A percentile compares a stretch with the other conserved stretches of the same genome.
Evolutionary conservation across 148 eudicot genomes (phyloP).

Genomic region (Chenopodium quinoa): DNA sequence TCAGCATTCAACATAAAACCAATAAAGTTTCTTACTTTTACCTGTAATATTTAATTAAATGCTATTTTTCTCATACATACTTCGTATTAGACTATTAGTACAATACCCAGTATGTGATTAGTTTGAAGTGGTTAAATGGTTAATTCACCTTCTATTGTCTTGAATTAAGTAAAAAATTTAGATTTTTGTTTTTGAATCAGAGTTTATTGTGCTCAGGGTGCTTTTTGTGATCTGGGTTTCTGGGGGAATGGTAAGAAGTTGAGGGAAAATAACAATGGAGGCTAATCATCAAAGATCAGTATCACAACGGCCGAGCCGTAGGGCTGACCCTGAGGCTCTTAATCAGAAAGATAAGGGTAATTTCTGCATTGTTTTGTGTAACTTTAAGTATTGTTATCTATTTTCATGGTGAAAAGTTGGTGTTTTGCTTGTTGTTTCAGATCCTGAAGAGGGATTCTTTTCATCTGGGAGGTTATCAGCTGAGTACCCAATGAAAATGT

Average conservation of each 20-base stretch:
- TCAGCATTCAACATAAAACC: background rate
- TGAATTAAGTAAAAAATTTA: no score
- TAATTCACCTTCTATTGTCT: background rate
- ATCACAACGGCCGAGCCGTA: slow-evolving; percentile 53
- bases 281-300: slow-evolving; percentile 45
- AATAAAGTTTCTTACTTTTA: background rate
- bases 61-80: background rate
- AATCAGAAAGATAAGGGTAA: slow-evolving; percentile 39
- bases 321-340: slow-evolving; percentile 41
- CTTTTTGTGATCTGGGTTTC: background rate
- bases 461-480: slow-evolving; percentile 42
- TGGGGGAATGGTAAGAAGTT: slow-evolving; percentile 28
- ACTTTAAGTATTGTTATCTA: background rate
- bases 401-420: background rate
- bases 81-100: background rate
- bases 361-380: background rate
- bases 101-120: background rate
- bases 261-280: slow-evolving; percentile 40
- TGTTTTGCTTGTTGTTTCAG: slow-evolving; percentile 36
- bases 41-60: background rate
- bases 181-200: background rate
- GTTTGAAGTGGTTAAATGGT: slow-evolving; percentile 1
- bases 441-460: slow-evolving; percentile 38
- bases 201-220: slow-evolving; percentile 5
- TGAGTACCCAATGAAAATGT: slow-evolving; percentile 55